Evolutionary conservation across 768 basidiomycete genomes (phyloP).

Genomic region (Lentinula lateritia): DNA sequence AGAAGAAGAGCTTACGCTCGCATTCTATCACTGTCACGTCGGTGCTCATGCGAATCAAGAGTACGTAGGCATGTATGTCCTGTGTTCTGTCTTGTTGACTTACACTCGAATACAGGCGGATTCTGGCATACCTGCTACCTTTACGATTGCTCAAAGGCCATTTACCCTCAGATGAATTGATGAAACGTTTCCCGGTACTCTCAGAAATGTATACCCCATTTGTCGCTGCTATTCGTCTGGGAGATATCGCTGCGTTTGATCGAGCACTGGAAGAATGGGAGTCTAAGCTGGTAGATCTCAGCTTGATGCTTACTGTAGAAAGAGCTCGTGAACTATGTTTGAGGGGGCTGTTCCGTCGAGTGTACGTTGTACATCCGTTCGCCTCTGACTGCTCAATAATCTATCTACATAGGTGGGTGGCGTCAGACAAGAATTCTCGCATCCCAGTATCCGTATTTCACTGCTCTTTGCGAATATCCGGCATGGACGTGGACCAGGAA

Average conservation of each 20-base stretch:
- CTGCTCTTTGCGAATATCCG: conserved; percentile 65
- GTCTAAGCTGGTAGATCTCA: conserved; percentile 74
- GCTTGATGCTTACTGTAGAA: conserved; percentile 83
- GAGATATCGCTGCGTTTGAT: conserved; percentile 81
- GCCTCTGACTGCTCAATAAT: neutral
- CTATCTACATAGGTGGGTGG: conserved; percentile 62
- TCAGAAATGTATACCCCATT: conserved; percentile 76
- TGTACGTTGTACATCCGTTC: conserved; percentile 40
- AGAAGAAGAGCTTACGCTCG: conserved; percentile 80
- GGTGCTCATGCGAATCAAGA: conserved; percentile 73
- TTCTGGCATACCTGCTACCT: conserved; percentile 87
- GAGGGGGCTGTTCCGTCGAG: conserved; percentile 72
- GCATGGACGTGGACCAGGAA: conserved; percentile 62
- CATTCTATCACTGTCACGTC: conserved; percentile 79
- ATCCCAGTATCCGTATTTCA: conserved; percentile 82
- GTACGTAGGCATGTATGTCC: conserved; percentile 36
- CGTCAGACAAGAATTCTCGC: conserved; percentile 63
- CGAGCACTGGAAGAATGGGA: conserved; percentile 67
- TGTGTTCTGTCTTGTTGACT: neutral
- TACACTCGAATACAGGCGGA: conserved; percentile 53
- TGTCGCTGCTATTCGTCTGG: conserved; percentile 66
- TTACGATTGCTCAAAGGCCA: conserved; percentile 84
- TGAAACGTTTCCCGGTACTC: conserved; percentile 69
- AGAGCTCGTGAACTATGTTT: conserved; percentile 84
- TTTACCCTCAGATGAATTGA: conserved; percentile 68